Conservation (phyloP, 345 rosid species). For the thale cress (Arabidopsis thaliana) region DNA sequence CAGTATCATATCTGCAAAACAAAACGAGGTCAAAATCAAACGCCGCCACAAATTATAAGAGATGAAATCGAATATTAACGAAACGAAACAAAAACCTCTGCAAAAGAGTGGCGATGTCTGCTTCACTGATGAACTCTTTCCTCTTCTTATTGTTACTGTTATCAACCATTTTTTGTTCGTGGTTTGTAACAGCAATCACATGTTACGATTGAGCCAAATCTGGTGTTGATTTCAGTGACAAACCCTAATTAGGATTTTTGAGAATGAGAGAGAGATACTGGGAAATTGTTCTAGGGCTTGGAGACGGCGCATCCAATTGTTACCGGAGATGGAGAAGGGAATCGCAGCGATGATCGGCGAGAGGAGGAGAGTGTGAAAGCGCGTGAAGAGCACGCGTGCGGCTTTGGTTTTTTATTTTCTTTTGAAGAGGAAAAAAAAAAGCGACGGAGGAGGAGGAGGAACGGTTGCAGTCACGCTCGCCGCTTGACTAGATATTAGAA, state of each 20-base stretch:
- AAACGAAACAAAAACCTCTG: conserved; percentile 55
- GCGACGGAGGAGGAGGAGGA: conserved; percentile 14
- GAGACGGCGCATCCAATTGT: neutral
- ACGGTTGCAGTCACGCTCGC: conserved; percentile 22
- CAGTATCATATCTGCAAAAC: conserved; percentile 58
- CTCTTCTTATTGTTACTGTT: conserved; percentile 56
- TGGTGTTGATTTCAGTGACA: conserved; percentile 5
- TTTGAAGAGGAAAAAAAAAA: neutral
- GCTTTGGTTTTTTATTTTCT: neutral
- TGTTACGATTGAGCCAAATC: conserved; percentile 27
- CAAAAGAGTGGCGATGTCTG: conserved; percentile 64
- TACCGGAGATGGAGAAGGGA: neutral
- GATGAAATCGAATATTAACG: neutral
- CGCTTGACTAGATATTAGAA: conserved; percentile 13
- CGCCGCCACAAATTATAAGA: neutral
- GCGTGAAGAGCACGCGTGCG: conserved; percentile 31
- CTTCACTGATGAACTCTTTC: conserved; percentile 65
- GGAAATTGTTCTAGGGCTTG: neutral
- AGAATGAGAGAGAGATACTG: conserved; percentile 28
- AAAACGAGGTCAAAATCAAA: neutral
- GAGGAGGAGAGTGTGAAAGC: conserved; percentile 22
- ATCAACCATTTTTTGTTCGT: conserved; percentile 55
- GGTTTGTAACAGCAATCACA: conserved; percentile 42
- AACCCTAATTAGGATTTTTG: conserved; percentile 52
- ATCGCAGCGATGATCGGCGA: conserved; percentile 21